Conservation (phyloP, 148 eudicot species). For the Silene uniflora region DNA sequence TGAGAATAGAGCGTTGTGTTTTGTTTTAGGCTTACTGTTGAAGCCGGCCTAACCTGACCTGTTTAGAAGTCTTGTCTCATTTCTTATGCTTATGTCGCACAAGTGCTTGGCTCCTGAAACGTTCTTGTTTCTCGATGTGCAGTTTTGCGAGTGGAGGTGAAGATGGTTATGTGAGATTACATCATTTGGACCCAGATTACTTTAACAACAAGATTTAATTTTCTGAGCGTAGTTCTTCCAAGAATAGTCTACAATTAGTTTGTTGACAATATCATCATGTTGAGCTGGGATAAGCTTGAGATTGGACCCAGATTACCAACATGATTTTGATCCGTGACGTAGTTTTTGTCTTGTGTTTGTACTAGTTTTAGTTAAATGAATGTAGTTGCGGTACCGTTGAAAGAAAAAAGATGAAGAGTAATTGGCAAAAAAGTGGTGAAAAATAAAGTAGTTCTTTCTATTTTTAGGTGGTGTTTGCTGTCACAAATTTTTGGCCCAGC, state of each 20-base stretch:
- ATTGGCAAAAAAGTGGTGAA: too few species aligned
- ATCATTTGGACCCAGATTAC: constrained; percentile 79
- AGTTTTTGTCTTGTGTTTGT: too few species aligned
- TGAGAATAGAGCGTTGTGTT: background rate
- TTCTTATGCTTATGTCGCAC: background rate
- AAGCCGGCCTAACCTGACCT: too few species aligned
- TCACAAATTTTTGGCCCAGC: too few species aligned
- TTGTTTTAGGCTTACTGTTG: background rate
- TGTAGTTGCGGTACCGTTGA: too few species aligned
- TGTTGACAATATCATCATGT: background rate
- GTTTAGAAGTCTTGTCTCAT: background rate
- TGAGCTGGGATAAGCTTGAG: too few species aligned
- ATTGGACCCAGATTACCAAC: too few species aligned
- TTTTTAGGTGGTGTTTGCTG: too few species aligned
- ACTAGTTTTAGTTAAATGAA: too few species aligned
- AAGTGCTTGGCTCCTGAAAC: background rate
- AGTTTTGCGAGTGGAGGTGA: constrained; percentile 96
- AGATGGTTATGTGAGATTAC: constrained; percentile 88
- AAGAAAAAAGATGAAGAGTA: too few species aligned
- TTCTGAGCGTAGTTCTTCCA: background rate
- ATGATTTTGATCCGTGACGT: too few species aligned
- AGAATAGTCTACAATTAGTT: background rate
- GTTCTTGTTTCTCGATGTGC: background rate
- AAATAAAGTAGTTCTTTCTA: too few species aligned
- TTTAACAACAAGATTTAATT: constrained; percentile 60